Evolutionary conservation across 2,329 filamentous ascomycete species (phyloP), one percentile per base, ranked within the genome.

Genomic region (Trichoderma atroviride): DNA sequence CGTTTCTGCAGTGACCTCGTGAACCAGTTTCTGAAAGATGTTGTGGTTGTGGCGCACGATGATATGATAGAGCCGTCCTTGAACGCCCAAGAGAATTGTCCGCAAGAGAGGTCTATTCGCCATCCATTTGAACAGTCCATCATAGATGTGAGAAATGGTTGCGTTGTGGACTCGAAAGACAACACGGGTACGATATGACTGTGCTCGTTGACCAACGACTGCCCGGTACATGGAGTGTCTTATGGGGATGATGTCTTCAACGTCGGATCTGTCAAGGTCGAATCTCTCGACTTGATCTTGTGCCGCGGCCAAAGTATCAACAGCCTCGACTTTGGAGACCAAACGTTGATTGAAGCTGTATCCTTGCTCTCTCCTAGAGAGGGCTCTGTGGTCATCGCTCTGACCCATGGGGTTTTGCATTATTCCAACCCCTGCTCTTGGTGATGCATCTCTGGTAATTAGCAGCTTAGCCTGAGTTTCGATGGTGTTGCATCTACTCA

Each of bases 121-220:
- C 24, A 81, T 69, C 1, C 74, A 75, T 37, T 70, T 74, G 60
- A 77, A 73, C 10, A 80, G 52, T 5, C 74, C 78, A 13, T 64
- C 70, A 22, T 74, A 74, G 27, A 80, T 73, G 56, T 76, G 73
- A 10, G 72, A 59, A 24, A 67, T 61, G 16, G 68, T 37, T 37
- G 71, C 62, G 55, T 70, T 68, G 5, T 70, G 69, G 53, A 79
- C 65, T 5, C 74, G 74, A 61, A 80, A 80, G 13, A 76, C 74
- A 60, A 80, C 73, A 52, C 78, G 77, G 65, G 75, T 75, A 52
- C 78, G 75, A 70, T 79, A 80, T 11, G 79, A 79, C 69, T 79
- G 78, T 11, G 77, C 75, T 27, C 79, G 74, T 43, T 72, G 71
- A 10, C 79, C 79, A n/a, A 73, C 69, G 4, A 75, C 76, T 19